Evolutionary conservation across 176 grass and related monocot genomes (phyloP).

Genomic region (Lolium perenne): DNA sequence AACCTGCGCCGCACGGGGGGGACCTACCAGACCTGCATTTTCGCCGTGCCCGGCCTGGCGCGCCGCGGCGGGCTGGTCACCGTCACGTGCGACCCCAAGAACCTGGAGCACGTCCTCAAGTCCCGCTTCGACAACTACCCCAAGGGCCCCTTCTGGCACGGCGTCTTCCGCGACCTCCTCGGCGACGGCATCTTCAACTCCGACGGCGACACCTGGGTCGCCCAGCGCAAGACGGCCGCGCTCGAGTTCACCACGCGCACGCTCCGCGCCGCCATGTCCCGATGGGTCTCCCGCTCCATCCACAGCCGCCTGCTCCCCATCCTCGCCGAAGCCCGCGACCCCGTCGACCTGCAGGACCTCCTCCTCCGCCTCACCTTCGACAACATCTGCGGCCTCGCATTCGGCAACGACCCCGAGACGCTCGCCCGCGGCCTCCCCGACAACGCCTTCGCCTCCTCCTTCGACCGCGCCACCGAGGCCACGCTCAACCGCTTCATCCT

Average conservation of each 20-base stretch:
- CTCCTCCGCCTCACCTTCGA: slow-evolving; percentile 95
- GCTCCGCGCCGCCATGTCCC: slow-evolving; percentile 84
- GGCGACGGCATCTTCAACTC: slow-evolving; percentile 99
- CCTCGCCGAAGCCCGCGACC: too few relatives aligned
- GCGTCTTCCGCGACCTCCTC: slow-evolving; percentile 84
- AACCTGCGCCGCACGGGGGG: slow-evolving; percentile 65
- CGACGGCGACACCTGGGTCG: slow-evolving; percentile 85
- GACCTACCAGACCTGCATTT: slow-evolving; percentile 98
- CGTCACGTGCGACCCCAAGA: slow-evolving; percentile 77
- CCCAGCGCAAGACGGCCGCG: slow-evolving; percentile 90
- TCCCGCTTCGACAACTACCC: slow-evolving; percentile 93
- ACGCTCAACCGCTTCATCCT: slow-evolving; percentile 91
- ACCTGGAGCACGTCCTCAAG: slow-evolving; percentile 96
- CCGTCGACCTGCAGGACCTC: slow-evolving; percentile 93
- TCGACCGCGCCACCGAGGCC: slow-evolving; percentile 96
- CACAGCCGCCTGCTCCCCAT: slow-evolving; percentile 78
- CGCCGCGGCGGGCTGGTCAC: slow-evolving; percentile 76
- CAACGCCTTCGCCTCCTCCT: slow-evolving; percentile 81
- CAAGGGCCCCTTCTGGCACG: slow-evolving; percentile 96
- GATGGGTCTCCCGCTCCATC: slow-evolving; percentile 89
- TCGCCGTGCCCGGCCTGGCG: slow-evolving; percentile 67
- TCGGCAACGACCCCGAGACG: slow-evolving; percentile 94
- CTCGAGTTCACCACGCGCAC: slow-evolving; percentile 98
- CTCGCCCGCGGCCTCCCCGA: slow-evolving; percentile 75
- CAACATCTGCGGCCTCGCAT: slow-evolving; percentile 93